Conservation (phyloP, 2,329 filamentous ascomycete species). For the Rachicladosporium sp. region DNA sequence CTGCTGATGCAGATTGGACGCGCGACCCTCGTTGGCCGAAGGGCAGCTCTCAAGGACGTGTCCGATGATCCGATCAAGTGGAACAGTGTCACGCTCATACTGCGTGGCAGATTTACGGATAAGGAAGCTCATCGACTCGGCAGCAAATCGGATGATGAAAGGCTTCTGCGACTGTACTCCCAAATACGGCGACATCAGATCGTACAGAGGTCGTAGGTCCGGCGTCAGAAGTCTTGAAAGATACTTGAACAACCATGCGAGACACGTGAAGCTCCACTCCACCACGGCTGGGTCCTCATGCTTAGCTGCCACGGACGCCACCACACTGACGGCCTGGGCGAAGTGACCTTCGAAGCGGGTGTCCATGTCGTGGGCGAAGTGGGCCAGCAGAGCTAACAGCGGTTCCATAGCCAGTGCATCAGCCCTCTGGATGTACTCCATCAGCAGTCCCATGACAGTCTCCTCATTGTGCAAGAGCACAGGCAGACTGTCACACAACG, state of each 20-base stretch:
- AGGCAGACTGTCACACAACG: conserved; percentile 77
- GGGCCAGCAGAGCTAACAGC: conserved; percentile 73
- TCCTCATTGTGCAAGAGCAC: conserved; percentile 87
- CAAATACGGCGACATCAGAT: conserved; percentile 70
- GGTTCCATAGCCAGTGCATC: conserved; percentile 76
- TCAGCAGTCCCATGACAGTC: conserved; percentile 66
- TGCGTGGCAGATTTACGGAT: conserved; percentile 75
- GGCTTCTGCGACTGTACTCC: conserved; percentile 71
- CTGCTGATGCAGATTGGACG: conserved; percentile 55
- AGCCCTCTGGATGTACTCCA: conserved; percentile 61
- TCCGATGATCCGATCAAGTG: conserved; percentile 57
- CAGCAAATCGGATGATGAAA: conserved; percentile 87
- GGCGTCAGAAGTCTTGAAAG: conserved; percentile 76
- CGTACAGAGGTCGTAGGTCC: conserved; percentile 72
- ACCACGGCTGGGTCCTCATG: conserved; percentile 68
- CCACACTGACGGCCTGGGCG: conserved; percentile 56
- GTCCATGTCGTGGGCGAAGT: conserved; percentile 90
- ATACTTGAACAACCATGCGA: conserved; percentile 97
- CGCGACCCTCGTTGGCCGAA: conserved; percentile 42
- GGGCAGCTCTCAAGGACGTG: conserved; percentile 61
- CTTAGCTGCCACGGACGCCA: conserved; percentile 66
- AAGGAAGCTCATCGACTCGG: conserved; percentile 88
- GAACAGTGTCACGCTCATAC: conserved; percentile 57
- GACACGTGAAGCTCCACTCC: conserved; percentile 89
- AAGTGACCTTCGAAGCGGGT: conserved; percentile 82